Conservation (phyloP, 2,329 filamentous ascomycete species). For the Coniella lustricola region DNA sequence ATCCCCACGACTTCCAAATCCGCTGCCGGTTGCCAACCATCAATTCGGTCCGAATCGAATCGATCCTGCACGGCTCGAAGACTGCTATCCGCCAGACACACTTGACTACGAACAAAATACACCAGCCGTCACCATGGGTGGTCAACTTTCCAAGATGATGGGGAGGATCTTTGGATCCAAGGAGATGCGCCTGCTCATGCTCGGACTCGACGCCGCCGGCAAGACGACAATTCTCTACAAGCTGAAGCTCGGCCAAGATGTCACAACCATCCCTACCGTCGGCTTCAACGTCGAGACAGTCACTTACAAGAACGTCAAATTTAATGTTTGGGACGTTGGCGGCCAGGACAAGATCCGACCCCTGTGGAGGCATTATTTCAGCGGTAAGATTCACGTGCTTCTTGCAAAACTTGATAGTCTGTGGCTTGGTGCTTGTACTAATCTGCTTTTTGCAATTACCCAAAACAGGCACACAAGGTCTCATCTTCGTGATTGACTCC, state of each 20-base stretch:
- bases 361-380: slow-evolving; percentile 96
- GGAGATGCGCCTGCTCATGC: slow-evolving; percentile 98
- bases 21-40: too few species aligned
- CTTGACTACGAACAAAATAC: slow-evolving; percentile 1
- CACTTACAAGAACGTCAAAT: slow-evolving; percentile 98
- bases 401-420: not conserved
- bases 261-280: slow-evolving; percentile 96
- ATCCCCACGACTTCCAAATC: too few species aligned
- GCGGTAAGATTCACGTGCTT: slow-evolving; percentile 42
- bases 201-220: slow-evolving; percentile 93
- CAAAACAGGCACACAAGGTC: slow-evolving; percentile 74
- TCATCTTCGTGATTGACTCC: slow-evolving; percentile 98
- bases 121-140: slow-evolving; percentile 65
- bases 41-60: too few species aligned
- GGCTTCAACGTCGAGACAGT: slow-evolving; percentile 99
- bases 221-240: slow-evolving; percentile 99
- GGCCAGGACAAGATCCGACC: slow-evolving; percentile 98
- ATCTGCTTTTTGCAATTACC: not conserved
- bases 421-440: not conserved
- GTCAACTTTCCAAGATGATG: slow-evolving; percentile 91
- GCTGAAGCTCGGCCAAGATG: slow-evolving; percentile 95
- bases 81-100: not conserved
- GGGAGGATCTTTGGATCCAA: slow-evolving; percentile 98
- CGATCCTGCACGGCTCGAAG: too few species aligned
- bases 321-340: slow-evolving; percentile 98